Evolutionary conservation across 495 filamentous ascomycete genomes (phyloP), one percentile per base, ranked within the genome.

Genomic region (Neurospora sp.): DNA sequence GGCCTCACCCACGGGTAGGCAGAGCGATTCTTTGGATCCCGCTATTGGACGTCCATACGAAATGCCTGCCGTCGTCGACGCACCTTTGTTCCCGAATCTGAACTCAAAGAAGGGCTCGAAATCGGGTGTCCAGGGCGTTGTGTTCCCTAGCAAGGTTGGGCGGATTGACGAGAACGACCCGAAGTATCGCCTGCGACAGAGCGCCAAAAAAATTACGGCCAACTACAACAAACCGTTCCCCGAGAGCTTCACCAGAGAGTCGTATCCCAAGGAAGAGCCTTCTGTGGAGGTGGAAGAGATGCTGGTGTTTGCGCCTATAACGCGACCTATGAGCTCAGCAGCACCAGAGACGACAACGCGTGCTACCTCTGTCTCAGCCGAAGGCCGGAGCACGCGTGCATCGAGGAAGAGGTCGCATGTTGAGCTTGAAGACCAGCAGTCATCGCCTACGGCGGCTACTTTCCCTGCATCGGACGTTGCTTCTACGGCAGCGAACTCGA

Each of bases 401-500:
- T 78, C 84, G 66, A 81, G 82, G 59, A 86, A 86, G 78, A 76
- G 84, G 70, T 78, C 83, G 7, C 78, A 83, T 79, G 84, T 85
- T 69, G 84, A 85, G 8, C 69, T 83, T n/a, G 84, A 85, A 40
- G 81, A 83, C 39, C 79, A 82, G 75, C 75, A 31, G 54, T 66
- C 81, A 39, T 86, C 85, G 12, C 84, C 85, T 7, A 85, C 79
- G n/a, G 77, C 79, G n/a, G 73, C 77, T n/a, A 79, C 79, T 76
- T 85, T 84, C 75, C 78, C 77, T 41, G 77, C 78, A 16, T 78
- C 79, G 5, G 80, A 78, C 31, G 82, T 80, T 38, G 79, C 83
- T 27, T 84, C 82, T 38, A 87, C 85, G 8, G 79, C 81, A 14
- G 79, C 82, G 39, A 83, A 82, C 71, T 89, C 88, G 20, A 85